Conservation (phyloP, 2,329 filamentous ascomycete species). For the Amesomyces nigricolor region DNA sequence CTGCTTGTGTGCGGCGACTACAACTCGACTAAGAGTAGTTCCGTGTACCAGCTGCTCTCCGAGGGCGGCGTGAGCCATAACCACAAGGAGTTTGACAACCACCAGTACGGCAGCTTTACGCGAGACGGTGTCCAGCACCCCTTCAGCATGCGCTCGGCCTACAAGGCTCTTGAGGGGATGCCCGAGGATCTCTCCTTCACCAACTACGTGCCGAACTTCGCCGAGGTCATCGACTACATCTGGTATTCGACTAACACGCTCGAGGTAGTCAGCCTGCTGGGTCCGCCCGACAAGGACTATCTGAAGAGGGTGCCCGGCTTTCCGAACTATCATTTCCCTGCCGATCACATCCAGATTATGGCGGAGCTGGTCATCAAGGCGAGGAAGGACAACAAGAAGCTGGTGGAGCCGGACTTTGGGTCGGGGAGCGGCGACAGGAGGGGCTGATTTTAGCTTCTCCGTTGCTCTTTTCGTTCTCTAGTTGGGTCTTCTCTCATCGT, state of each 20-base stretch:
- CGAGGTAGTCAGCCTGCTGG: slow-evolving; percentile 76
- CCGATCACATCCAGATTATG: slow-evolving; percentile 85
- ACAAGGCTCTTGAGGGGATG: slow-evolving; percentile 74
- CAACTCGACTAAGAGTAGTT: slow-evolving; percentile 82
- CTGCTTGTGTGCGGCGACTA: slow-evolving; percentile 91
- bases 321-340: slow-evolving; percentile 90
- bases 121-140: slow-evolving; percentile 88
- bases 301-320: slow-evolving; percentile 84
- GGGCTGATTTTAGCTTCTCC: slow-evolving; percentile 16
- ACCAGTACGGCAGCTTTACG: slow-evolving; percentile 90
- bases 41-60: slow-evolving; percentile 84
- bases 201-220: slow-evolving; percentile 93
- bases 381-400: slow-evolving; percentile 72
- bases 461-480: not conserved
- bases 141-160: slow-evolving; percentile 88
- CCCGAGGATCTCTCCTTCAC: slow-evolving; percentile 85
- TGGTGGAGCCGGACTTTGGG: slow-evolving; percentile 59
- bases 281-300: slow-evolving; percentile 79
- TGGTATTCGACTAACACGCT: slow-evolving; percentile 93
- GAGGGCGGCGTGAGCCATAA: slow-evolving; percentile 71
- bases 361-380: slow-evolving; percentile 86
- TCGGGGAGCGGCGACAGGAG: slow-evolving; percentile 27
- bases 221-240: slow-evolving; percentile 90
- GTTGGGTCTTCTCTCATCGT: not conserved
- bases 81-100: slow-evolving; percentile 72